Conservation (phyloP, 768 basidiomycete genomes). For the Lyophyllum semitale region DNA sequence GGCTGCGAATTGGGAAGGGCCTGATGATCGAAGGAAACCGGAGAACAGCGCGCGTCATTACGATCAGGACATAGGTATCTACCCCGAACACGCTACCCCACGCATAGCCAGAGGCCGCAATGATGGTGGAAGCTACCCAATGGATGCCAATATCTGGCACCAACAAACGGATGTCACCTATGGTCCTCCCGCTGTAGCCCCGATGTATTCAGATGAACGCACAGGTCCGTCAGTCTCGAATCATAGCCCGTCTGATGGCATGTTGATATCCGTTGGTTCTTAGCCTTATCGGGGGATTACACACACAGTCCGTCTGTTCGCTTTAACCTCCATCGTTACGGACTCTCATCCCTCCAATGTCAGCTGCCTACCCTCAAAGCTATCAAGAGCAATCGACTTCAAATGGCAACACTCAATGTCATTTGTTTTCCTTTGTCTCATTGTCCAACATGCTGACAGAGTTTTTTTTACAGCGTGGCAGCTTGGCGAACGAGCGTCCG, state of each 20-base stretch:
- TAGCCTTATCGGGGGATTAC: constrained; percentile 47
- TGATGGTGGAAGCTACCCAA: constrained; percentile 22
- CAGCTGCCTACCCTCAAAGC: constrained; percentile 23
- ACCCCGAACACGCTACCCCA: constrained; percentile 33
- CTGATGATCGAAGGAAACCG: constrained; percentile 27
- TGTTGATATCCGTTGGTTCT: constrained; percentile 7
- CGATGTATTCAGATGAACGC: constrained; percentile 60
- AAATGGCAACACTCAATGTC: constrained; percentile 27
- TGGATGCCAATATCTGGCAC: constrained; percentile 32
- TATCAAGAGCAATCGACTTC: constrained; percentile 35
- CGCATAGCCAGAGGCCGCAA: constrained; percentile 31
- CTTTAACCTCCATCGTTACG: not conserved
- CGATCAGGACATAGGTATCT: constrained; percentile 15
- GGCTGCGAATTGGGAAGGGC: constrained; percentile 55
- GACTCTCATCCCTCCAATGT: not conserved
- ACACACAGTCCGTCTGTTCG: constrained; percentile 33
- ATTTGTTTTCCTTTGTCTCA: constrained; percentile 17
- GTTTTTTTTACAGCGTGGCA: constrained; percentile 45
- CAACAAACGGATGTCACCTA: constrained; percentile 39
- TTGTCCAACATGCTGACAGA: constrained; percentile 20
- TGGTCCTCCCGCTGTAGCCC: constrained; percentile 41
- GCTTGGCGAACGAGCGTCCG: constrained; percentile 52
- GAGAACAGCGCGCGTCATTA: constrained; percentile 18
- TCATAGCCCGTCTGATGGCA: constrained; percentile 8
- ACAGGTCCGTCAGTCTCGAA: constrained; percentile 41